Base-by-base conservation (phyloP, 2,329 filamentous ascomycete species). In the Aspergillus arachidicola region DNA sequence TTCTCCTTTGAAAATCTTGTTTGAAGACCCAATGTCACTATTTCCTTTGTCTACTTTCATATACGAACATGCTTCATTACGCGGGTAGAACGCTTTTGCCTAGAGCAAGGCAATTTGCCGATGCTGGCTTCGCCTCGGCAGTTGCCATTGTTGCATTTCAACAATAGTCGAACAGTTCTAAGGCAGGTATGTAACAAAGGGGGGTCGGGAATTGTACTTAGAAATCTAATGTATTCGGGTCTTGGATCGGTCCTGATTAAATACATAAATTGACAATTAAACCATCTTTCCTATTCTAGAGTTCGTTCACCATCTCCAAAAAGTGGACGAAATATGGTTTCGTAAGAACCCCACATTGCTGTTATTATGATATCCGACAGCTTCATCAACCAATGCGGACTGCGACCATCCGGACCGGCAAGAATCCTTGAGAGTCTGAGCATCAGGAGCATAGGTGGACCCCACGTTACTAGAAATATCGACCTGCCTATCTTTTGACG, bases 251-350 rank as follows among this genome's bases (percentile, higher is more conserved):
- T 41, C 41, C 50, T 41, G 38, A 32, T 43, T 32, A 16, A 28
- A 45, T 54, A 21, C 36, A 53, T 46, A 11, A 19, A 2, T 14
- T 19, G n/a, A 16, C 6, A 23, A 28, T 10, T 38, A 34, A 50
- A 41, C 57, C 34, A 38, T 57, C 12, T 14, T 23, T 28, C 30
- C 19, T 30, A 26, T 43, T 68, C 70, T 23, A 82, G 72, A 1
- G 86, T 88, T 69, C 87, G 86, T 82, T 98, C 94, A 0, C 95
- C 95, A 73, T 98, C 91, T 0, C 94, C 94, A 82, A 96, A 97
- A 0, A 89, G 46, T 0, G 78, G 80, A 75, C 87, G 89, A 68
- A 90, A 89, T 21, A 87, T 73, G 0, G 58, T 64, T 78, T 93
- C 90, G 78, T 93, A 92, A 54, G 78, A 84, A 53, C 68, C 71